Percentiles rank a stretch among this genome's conserved stretches.
phyloP scores from a whole-genome alignment of 257 asterid species.

The Henckelia pumila region DNA sequence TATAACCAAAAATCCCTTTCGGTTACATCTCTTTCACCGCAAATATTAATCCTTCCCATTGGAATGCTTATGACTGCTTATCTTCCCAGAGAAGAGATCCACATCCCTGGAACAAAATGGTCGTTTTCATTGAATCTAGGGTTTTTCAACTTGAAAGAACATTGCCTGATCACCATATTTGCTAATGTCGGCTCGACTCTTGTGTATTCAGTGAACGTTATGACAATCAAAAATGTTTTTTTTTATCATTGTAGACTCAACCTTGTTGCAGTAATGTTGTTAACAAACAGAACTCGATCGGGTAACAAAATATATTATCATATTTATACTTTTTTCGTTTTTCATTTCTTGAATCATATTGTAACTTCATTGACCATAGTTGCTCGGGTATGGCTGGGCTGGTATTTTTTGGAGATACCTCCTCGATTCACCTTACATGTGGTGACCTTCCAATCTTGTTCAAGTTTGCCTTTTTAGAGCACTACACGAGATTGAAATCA shows the following conservation, averaged over 20 bases:
- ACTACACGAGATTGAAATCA: slow-evolving; percentile 47
- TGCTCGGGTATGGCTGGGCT: slow-evolving; percentile 85
- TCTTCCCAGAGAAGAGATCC: slow-evolving; percentile 34
- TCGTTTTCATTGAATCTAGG: slow-evolving; percentile 57
- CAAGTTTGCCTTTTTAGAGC: slow-evolving; percentile 76
- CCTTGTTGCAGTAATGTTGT: slow-evolving; percentile 48
- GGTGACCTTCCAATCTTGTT: slow-evolving; percentile 77
- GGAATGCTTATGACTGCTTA: slow-evolving; percentile 65
- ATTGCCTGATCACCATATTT: slow-evolving; percentile 58
- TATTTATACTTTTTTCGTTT: neutral
- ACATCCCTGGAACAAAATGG: slow-evolving; percentile 44
- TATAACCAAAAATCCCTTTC: slow-evolving; percentile 53
- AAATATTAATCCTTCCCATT: slow-evolving; percentile 53
- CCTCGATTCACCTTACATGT: slow-evolving; percentile 73
- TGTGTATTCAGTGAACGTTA: slow-evolving; percentile 44
- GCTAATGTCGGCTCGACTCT: slow-evolving; percentile 50
- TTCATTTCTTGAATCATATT: neutral
- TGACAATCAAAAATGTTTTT: slow-evolving; percentile 56
- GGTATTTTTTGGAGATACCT: slow-evolving; percentile 59
- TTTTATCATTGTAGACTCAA: slow-evolving; percentile 46
- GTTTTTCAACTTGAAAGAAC: no score
- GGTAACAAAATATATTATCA: slow-evolving; percentile 15
- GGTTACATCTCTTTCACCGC: slow-evolving; percentile 56
- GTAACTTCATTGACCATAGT: slow-evolving; percentile 20
- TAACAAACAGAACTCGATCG: slow-evolving; percentile 53